A percentile compares a stretch with the other conserved stretches of the same genome.
phyloP scores from a whole-genome alignment of 495 filamentous ascomycete genomes.

The Penicillium manginii region DNA sequence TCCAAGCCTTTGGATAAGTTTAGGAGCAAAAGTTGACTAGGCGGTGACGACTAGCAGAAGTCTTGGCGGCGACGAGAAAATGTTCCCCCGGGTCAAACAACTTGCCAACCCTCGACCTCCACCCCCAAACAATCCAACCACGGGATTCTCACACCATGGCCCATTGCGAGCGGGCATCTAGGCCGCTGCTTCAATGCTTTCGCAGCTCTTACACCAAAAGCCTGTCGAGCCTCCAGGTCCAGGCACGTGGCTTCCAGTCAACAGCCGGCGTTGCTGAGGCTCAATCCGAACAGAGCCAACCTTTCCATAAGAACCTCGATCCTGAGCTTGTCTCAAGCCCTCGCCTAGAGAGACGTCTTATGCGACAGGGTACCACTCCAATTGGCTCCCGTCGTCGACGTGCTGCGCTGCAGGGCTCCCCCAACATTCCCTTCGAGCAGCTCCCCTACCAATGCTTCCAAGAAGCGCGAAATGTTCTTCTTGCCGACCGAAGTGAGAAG shows the following conservation, averaged over 20 bases:
- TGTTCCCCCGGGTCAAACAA: conserved; percentile 42
- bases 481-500: conserved; percentile 82
- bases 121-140: conserved; percentile 20
- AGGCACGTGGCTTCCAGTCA: conserved; percentile 44
- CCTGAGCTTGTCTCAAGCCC: conserved; percentile 54
- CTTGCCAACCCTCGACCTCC: conserved; percentile 20
- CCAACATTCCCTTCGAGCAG: conserved; percentile 84
- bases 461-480: conserved; percentile 83
- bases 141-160: conserved; percentile 56
- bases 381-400: conserved; percentile 84
- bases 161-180: conserved; percentile 68
- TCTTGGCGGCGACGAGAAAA: conserved; percentile 45
- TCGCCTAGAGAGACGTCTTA: conserved; percentile 62
- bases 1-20: conserved; percentile 15
- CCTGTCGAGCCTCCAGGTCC: conserved; percentile 36
- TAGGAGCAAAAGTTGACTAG: conserved; percentile 45
- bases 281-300: conserved; percentile 41
- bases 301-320: conserved; percentile 48
- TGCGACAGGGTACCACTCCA: conserved; percentile 60
- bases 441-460: conserved; percentile 97
- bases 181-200: conserved; percentile 67
- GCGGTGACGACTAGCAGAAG: conserved; percentile 43
- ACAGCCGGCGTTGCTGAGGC: conserved; percentile 42
- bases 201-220: conserved; percentile 49
- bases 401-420: conserved; percentile 67